A percentile compares a stretch with the other conserved stretches of the same genome.
phyloP scores from a whole-genome alignment of 352 stramenopile species.

The Phytophthora colocasiae region DNA sequence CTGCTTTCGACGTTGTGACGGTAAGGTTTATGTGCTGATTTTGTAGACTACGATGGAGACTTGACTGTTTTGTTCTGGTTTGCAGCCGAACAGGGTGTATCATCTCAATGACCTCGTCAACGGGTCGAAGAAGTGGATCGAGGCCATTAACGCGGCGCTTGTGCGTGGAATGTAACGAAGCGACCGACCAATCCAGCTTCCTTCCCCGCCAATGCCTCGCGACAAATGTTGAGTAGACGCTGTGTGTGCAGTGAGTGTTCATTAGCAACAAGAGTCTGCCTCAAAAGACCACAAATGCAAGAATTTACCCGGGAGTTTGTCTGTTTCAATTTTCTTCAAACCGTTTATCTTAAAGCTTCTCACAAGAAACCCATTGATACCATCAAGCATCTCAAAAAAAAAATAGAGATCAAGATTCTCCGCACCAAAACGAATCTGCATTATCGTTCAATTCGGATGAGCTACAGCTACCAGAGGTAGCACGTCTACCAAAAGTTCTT shows the following conservation, averaged over 20 bases:
- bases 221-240: conserved; percentile 44
- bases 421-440: conserved; percentile 42
- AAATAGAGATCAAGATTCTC: conserved; percentile 23
- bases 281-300: conserved; percentile 32
- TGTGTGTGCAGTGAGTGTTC: conserved; percentile 36
- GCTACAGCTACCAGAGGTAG: background rate
- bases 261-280: conserved; percentile 20
- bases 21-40: conserved; percentile 36
- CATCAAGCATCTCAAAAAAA: background rate
- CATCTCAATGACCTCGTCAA: conserved; percentile 91
- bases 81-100: conserved; percentile 86
- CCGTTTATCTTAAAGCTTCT: too few species aligned
- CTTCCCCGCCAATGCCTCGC: conserved; percentile 21
- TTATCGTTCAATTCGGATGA: conserved; percentile 38
- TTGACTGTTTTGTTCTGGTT: conserved; percentile 7
- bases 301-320: conserved; percentile 4
- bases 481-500: background rate
- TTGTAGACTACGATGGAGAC: background rate
- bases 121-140: conserved; percentile 91
- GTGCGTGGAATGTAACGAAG: conserved; percentile 63
- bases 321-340: too few species aligned
- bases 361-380: too few species aligned
- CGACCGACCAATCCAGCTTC: conserved; percentile 25
- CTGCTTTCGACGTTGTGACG: conserved; percentile 88
- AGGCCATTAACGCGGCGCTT: conserved; percentile 87